phyloP scores from a whole-genome alignment of 2,329 filamentous ascomycete genomes.

The Rasamsonia emersonii region DNA sequence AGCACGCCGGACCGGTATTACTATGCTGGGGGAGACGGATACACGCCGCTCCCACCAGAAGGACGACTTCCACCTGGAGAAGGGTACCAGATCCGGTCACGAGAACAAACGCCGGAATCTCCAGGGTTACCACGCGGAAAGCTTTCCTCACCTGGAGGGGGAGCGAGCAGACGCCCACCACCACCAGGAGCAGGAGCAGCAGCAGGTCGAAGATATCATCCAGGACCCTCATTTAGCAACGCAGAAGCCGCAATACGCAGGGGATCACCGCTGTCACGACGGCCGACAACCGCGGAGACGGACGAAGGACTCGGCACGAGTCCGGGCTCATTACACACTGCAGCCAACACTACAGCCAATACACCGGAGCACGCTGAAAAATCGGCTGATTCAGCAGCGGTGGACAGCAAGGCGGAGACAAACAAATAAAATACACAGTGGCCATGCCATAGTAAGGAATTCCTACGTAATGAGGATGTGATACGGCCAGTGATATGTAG shows the following conservation, averaged over 20 bases:
- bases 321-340: no score
- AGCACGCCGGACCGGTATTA: conserved; percentile 17
- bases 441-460: no score
- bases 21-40: conserved; percentile 14
- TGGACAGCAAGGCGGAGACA: no score
- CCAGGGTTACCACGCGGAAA: conserved; percentile 15
- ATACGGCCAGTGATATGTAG: no score
- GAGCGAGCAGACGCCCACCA: conserved; percentile 1
- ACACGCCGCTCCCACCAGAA: conserved; percentile 20
- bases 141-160: conserved; percentile 12
- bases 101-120: conserved; percentile 25
- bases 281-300: conserved; percentile 17
- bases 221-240: no score
- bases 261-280: conserved; percentile 27
- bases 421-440: no score
- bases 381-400: background rate
- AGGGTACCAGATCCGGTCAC: conserved; percentile 22
- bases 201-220: conserved; percentile 9
- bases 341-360: no score
- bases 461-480: no score
- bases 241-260: no score
- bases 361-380: conserved; percentile 3
- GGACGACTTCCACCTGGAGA: conserved; percentile 7
- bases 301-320: conserved; percentile 25
- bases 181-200: conserved; percentile 13